A percentile compares a stretch with the other conserved stretches of the same genome.
phyloP scores from a whole-genome alignment of 176 grass and related monocot species.

The Aegilops tauschii region DNA sequence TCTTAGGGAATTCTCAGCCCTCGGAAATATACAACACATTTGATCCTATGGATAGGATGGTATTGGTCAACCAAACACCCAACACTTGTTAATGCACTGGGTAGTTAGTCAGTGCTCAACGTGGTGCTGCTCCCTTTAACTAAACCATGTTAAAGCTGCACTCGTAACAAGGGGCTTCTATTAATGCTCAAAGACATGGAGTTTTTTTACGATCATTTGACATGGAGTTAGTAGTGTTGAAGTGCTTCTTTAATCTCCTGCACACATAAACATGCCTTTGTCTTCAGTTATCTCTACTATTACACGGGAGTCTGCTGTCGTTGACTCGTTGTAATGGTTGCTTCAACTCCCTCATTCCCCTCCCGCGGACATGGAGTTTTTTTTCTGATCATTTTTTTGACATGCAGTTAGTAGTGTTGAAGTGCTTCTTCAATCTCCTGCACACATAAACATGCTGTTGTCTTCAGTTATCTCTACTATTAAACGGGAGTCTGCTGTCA shows the following conservation, averaged over 20 bases:
- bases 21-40: not conserved
- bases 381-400: too few relatives aligned
- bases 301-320: too few relatives aligned
- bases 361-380: not conserved
- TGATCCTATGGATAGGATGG: not conserved
- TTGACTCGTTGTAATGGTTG: too few relatives aligned
- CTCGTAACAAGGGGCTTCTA: too few relatives aligned
- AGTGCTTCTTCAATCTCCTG: not conserved
- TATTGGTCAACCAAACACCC: not conserved
- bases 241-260: not conserved
- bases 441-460: not conserved
- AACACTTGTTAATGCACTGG: not conserved
- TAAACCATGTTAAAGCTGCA: too few relatives aligned
- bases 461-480: not conserved
- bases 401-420: not conserved
- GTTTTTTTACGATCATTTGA: too few relatives aligned
- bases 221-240: not conserved
- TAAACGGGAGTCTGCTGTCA: too few relatives aligned
- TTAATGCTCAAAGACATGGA: too few relatives aligned
- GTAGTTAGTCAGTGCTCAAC: too few relatives aligned
- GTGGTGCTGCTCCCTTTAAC: too few relatives aligned
- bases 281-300: not conserved
- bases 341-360: too few relatives aligned
- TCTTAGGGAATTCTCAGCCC: not conserved
- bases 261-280: not conserved